Percentiles rank a stretch among this genome's conserved stretches.
phyloP scores from a whole-genome alignment of 352 stramenopile genomes.

The Thraustochytrium aureum region DNA sequence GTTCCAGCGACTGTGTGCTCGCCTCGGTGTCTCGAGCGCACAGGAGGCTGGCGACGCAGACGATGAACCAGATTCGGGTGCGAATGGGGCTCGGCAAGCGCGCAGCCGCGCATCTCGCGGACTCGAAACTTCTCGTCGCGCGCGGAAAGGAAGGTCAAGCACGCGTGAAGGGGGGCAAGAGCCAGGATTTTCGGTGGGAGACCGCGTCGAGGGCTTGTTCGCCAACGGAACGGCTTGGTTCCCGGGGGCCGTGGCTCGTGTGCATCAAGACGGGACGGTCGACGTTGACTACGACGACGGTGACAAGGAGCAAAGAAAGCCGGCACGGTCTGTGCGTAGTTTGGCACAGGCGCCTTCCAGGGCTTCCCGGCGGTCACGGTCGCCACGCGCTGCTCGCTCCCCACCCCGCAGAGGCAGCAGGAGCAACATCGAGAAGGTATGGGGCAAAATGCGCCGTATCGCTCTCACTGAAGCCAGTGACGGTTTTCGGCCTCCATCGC shows the following conservation, averaged over 20 bases:
- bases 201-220: conserved; percentile 63
- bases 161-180: neutral
- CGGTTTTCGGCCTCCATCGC: neutral
- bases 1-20: conserved; percentile 1
- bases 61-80: neutral
- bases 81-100: neutral
- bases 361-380: too few relatives aligned
- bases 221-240: conserved; percentile 67
- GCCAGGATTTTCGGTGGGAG: neutral
- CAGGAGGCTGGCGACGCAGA: neutral
- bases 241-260: conserved; percentile 64
- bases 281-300: conserved; percentile 71
- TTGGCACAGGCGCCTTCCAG: neutral
- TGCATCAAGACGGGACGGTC: conserved; percentile 66
- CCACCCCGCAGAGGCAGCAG: neutral
- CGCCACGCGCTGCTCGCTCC: neutral
- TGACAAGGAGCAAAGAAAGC: conserved; percentile 66
- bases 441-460: conserved; percentile 20
- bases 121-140: neutral
- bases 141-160: neutral
- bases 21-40: neutral
- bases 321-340: neutral
- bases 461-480: neutral
- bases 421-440: neutral
- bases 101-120: neutral